Conservation (phyloP, 1,284 basidiomycete species). For the Tilletia caries region DNA sequence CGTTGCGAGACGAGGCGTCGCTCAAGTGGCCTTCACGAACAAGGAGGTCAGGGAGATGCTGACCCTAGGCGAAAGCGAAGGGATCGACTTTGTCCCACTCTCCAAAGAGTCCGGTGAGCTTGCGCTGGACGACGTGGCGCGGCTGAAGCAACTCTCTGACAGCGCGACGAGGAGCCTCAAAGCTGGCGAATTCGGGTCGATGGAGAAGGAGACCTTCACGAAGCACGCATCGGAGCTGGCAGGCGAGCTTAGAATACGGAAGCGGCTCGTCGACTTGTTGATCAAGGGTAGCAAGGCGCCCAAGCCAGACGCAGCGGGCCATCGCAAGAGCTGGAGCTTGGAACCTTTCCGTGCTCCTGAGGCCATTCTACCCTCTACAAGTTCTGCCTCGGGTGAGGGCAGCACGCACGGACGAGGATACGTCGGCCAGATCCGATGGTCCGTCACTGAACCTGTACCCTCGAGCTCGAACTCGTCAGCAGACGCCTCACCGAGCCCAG, state of each 20-base stretch:
- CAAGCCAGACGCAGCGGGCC: conserved; percentile 30
- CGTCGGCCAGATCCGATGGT: conserved; percentile 34
- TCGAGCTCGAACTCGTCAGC: not conserved
- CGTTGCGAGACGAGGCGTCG: conserved; percentile 78
- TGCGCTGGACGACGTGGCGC: conserved; percentile 50
- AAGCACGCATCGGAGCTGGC: conserved; percentile 6
- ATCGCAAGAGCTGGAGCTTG: conserved; percentile 38
- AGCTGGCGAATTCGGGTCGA: not conserved
- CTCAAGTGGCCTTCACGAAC: conserved; percentile 85
- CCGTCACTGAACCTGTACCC: conserved; percentile 25
- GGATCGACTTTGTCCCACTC: conserved; percentile 64
- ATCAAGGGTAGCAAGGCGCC: conserved; percentile 64
- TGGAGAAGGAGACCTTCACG: not conserved
- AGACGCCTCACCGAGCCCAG: not conserved
- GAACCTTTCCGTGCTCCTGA: conserved; percentile 43
- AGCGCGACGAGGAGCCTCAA: conserved; percentile 30
- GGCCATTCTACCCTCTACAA: conserved; percentile 22
- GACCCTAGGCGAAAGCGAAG: conserved; percentile 60
- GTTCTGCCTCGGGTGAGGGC: not conserved
- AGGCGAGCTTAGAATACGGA: conserved; percentile 55
- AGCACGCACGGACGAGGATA: not conserved
- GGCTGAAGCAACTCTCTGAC: conserved; percentile 28
- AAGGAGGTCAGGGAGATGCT: conserved; percentile 93
- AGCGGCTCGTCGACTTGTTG: conserved; percentile 63
- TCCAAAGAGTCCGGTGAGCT: conserved; percentile 47